Conservation (phyloP, 345 rosid genomes). For the Murraya paniculata region DNA sequence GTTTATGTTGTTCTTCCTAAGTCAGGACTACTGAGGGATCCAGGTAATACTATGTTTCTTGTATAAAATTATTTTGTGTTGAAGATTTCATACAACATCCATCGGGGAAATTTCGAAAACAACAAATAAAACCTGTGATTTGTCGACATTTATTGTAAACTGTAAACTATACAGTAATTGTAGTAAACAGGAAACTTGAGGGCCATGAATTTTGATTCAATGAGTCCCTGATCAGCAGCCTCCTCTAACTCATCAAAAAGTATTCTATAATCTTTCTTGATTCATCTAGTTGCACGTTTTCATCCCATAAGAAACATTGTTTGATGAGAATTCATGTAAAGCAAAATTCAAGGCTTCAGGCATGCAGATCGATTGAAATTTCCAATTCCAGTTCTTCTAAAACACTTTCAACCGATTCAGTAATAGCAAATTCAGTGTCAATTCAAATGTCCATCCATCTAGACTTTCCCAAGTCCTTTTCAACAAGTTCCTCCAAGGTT, state of each 20-base stretch:
- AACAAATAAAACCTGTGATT: background rate
- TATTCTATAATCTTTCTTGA: background rate
- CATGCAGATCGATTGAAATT: slow-evolving; percentile 27
- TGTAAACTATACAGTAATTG: slow-evolving; percentile 4
- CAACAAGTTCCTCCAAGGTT: slow-evolving; percentile 42
- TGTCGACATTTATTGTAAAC: background rate
- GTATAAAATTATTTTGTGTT: background rate
- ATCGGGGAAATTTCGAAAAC: background rate
- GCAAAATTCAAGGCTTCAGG: slow-evolving; percentile 1
- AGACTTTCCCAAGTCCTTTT: slow-evolving; percentile 49
- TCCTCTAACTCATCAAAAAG: background rate
- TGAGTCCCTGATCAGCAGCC: background rate
- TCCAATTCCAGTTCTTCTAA: slow-evolving; percentile 52
- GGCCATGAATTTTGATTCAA: background rate
- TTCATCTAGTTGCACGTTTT: background rate
- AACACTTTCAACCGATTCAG: slow-evolving; percentile 44
- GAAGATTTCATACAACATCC: no score
- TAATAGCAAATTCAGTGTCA: slow-evolving; percentile 45
- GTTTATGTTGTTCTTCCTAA: no score
- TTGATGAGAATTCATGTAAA: background rate
- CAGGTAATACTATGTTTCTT: background rate
- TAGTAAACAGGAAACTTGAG: background rate
- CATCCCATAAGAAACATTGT: no score
- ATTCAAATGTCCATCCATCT: slow-evolving; percentile 47
- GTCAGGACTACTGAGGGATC: background rate